Percentiles rank a stretch among this genome's conserved stretches.
Conservation (phyloP, 129 eudicot genomes). For the Flaveria linearis region DNA sequence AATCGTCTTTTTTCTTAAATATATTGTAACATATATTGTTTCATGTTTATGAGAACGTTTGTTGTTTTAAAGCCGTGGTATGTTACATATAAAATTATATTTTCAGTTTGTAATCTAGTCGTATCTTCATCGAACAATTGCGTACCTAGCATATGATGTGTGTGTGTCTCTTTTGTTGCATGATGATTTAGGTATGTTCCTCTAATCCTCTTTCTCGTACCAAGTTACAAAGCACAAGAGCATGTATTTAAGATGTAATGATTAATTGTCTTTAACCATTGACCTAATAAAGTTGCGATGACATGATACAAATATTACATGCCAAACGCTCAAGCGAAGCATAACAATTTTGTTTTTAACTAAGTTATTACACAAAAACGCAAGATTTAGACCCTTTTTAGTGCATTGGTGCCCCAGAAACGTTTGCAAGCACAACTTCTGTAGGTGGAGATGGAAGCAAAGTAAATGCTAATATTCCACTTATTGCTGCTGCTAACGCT, state of each 20-base stretch:
- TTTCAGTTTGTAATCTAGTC: too few species aligned
- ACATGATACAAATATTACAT: slow-evolving; percentile 19
- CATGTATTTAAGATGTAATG: background rate
- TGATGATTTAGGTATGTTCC: background rate
- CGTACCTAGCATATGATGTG: too few species aligned
- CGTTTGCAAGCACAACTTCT: slow-evolving; percentile 39
- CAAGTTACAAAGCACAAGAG: background rate
- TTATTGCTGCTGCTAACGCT: slow-evolving; percentile 52
- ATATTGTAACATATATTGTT: too few species aligned
- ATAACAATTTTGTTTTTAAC: background rate
- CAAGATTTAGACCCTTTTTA: slow-evolving; percentile 6
- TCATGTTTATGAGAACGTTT: too few species aligned
- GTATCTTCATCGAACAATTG: too few species aligned
- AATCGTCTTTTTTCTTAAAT: too few species aligned
- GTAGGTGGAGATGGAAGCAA: slow-evolving; percentile 56
- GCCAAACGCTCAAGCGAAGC: slow-evolving; percentile 16
- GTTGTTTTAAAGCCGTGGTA: too few species aligned
- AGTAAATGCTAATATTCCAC: slow-evolving; percentile 56
- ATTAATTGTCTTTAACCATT: background rate
- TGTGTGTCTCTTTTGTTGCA: too few species aligned
- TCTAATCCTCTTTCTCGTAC: background rate
- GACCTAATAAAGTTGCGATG: background rate
- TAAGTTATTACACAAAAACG: background rate
- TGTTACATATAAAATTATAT: too few species aligned
- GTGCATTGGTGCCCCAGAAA: slow-evolving; percentile 34